Base-by-base conservation (phyloP, 148 eudicot genomes). In the Cornus controversa region DNA sequence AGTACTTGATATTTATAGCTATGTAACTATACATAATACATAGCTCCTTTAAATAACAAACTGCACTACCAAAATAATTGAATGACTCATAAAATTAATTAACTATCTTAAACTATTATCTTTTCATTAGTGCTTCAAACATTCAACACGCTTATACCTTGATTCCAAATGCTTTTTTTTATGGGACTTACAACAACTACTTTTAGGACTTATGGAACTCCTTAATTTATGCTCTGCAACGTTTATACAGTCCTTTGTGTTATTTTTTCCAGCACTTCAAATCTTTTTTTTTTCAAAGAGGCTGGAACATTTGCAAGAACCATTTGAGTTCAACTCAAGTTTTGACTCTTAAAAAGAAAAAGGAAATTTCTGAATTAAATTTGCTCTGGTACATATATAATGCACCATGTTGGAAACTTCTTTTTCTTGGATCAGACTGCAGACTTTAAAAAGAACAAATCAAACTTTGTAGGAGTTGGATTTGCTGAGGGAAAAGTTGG, bases 401-500 rank as follows among this genome's bases (percentile, higher is more conserved):
- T 36, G 69, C 72, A 67, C 34, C 22, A 25, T 50, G 57, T 67
- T 66, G 57, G 37, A 76, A 57, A n/a, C 42, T 77, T 77, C 10
- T 60, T 54, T 75, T 23, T 75, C 74, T 63, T 36, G 37, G 37
- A 67, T 77, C 72, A 72, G 85, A 80, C 40, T 25, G 57, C 66
- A 11, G 65, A 64, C 9, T 63, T 53, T 66, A 69, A 71, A 76
- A 25, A 58, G 62, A 72, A 73, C 20, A 20, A 60, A 25, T 65
- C 31, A 50, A 82, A 71, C 71, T 70, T 80, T 83, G 88, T 80
- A 92, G 99, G 96, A 87, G 91, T 84, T 73, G 92, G 89, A 79
- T 74, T 67, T 73, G 92, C 97, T 64, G 94, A 89, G 77, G 98
- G 93, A 66, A 84, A 84, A 80, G 86, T 78, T 45, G 99, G 96